Conservation (phyloP, 2,329 filamentous ascomycete species). For the Fusarium sublunatum region DNA sequence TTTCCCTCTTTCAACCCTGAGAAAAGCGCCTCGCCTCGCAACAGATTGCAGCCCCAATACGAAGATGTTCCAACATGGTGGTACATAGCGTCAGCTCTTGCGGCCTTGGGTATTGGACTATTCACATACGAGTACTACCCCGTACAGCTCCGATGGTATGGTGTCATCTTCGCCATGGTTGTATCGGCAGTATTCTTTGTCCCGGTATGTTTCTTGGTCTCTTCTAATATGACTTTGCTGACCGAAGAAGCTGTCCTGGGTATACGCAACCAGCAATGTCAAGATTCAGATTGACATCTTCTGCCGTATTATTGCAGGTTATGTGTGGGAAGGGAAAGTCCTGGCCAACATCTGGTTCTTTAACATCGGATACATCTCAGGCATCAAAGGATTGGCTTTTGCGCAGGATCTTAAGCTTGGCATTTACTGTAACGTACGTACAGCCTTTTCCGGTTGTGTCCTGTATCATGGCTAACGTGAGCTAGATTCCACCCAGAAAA, state of each 20-base stretch:
- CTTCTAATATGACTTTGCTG: background rate
- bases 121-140: constrained; percentile 49
- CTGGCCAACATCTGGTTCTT: constrained; percentile 55
- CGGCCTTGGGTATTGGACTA: constrained; percentile 44
- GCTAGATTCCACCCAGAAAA: constrained; percentile 55
- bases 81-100: constrained; percentile 36
- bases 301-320: constrained; percentile 58
- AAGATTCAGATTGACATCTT: constrained; percentile 59
- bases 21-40: background rate
- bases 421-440: constrained; percentile 51
- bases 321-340: constrained; percentile 58
- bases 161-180: constrained; percentile 44
- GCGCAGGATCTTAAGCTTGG: constrained; percentile 60
- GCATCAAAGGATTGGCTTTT: constrained; percentile 56
- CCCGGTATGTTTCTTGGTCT: constrained; percentile 34
- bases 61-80: constrained; percentile 42
- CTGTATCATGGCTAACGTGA: constrained; percentile 15
- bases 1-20: background rate
- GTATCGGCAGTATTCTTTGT: constrained; percentile 48
- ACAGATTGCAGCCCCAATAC: constrained; percentile 33
- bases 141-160: constrained; percentile 50
- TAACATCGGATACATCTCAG: constrained; percentile 55
- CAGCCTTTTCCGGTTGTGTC: no score
- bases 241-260: constrained; percentile 45
- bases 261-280: constrained; percentile 56